Evolutionary conservation across 139 green algal genomes (phyloP), one percentile per base, ranked within the genome.

Genomic region (Microglena sp.): DNA sequence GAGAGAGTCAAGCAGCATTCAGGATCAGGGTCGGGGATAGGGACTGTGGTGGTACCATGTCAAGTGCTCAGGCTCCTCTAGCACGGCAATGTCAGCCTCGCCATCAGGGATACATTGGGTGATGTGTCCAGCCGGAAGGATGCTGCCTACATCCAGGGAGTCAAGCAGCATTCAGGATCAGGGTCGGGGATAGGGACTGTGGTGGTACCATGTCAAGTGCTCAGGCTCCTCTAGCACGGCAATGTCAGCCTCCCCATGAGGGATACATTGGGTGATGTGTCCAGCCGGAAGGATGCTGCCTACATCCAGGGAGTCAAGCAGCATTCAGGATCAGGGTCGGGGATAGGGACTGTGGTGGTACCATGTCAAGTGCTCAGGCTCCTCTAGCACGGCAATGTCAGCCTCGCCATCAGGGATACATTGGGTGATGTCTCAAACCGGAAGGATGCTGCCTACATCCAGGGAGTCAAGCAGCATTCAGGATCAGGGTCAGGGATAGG

Each of bases 301-400:
- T 83, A 69, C 31, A 5, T 28, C 5, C 5, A 26, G 7, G 21
- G 8, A 26, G 27, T 21, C 30, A 28, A 35, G 27, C 30, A 53
- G n/a, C 7, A 82, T 83, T 67, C 35, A n/a, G n/a, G n/a, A n/a
- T n/a, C n/a, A n/a, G n/a, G n/a, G n/a, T n/a, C n/a, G n/a, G n/a
- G n/a, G n/a, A n/a, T n/a, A n/a, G n/a, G n/a, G n/a, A n/a, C n/a
- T n/a, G n/a, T n/a, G n/a, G n/a, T n/a, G n/a, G n/a, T n/a, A n/a
- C n/a, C n/a, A n/a, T n/a, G n/a, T 98, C 18, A 99, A 76, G 76
- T 99, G 94, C 84, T 99, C 94, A 0, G 94, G 94, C 82, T 99
- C 94, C 79, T 99, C 94, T 63, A 99, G 80, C 33, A 99, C 88
- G 24, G 94, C 94, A 55, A 99, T 86, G 63, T 99, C 94, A 1